phyloP scores from a whole-genome alignment of 2,329 filamentous ascomycete genomes.

The Escovopsis sp. region DNA sequence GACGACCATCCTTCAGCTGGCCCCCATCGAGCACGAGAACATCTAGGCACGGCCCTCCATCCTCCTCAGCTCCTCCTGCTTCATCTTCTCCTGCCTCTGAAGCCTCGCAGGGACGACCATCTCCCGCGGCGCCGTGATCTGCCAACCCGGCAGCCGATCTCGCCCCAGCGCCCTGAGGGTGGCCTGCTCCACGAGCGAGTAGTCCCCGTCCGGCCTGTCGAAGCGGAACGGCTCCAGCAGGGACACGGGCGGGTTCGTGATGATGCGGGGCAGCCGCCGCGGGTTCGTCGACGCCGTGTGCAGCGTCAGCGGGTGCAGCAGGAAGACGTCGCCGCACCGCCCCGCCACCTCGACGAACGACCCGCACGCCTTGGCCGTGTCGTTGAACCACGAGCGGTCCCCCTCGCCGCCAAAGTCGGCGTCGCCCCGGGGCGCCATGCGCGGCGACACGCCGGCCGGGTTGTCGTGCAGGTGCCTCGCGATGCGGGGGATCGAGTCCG shows the following conservation, averaged over 20 bases:
- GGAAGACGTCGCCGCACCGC: constrained; percentile 36
- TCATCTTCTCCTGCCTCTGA: constrained; percentile 14
- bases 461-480: constrained; percentile 44
- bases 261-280: constrained; percentile 7
- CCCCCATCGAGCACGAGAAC: too few species aligned
- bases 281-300: constrained; percentile 32
- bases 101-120: constrained; percentile 25
- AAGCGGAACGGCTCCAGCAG: constrained; percentile 36
- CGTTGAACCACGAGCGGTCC: constrained; percentile 29
- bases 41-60: too few species aligned
- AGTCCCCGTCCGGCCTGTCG: constrained; percentile 28
- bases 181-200: constrained; percentile 40
- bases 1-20: too few species aligned
- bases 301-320: constrained; percentile 44
- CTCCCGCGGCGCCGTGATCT: constrained; percentile 33
- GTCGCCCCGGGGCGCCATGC: constrained; percentile 42
- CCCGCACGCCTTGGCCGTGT: constrained; percentile 22
- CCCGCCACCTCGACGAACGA: constrained; percentile 38
- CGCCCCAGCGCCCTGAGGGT: constrained; percentile 34
- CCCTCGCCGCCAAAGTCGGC: constrained; percentile 27
- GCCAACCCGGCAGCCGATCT: constrained; percentile 35
- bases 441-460: constrained; percentile 49
- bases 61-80: constrained; percentile 25
- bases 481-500: constrained; percentile 37
- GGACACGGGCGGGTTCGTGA: constrained; percentile 30